These are phyloP conservation scores for Salinomyces thailandicus DNA, from an alignment of 2,329 filamentous ascomycete genomes.

Conservation along the genomic window DNA sequence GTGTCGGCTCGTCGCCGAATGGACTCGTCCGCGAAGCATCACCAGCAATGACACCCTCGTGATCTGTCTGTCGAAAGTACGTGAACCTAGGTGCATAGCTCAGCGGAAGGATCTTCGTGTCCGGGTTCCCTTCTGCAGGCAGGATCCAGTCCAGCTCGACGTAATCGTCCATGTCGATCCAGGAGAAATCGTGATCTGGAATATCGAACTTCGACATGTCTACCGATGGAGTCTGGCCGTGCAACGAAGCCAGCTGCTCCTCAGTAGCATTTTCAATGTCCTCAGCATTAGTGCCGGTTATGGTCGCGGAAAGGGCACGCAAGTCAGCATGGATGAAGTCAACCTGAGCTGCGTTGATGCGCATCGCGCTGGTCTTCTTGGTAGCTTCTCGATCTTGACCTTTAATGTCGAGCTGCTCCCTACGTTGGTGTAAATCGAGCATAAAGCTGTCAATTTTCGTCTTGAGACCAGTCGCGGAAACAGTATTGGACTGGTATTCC, in stretches of 20 bases:
- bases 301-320: constrained; percentile 82
- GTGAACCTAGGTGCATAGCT: constrained; percentile 91
- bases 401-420: constrained; percentile 80
- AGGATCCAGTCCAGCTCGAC: constrained; percentile 95
- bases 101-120: constrained; percentile 87
- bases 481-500: constrained; percentile 64
- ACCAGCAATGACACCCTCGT: constrained; percentile 66
- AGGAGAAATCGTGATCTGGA: constrained; percentile 86
- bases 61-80: constrained; percentile 94
- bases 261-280: constrained; percentile 60
- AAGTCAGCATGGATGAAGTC: constrained; percentile 88
- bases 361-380: constrained; percentile 80
- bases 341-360: constrained; percentile 87
- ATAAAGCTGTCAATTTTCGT: constrained; percentile 94
- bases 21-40: constrained; percentile 74
- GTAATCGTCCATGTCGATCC: constrained; percentile 99
- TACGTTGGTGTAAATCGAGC: constrained; percentile 86
- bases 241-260: constrained; percentile 46
- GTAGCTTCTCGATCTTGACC: constrained; percentile 57
- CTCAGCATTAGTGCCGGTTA: constrained; percentile 67
- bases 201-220: constrained; percentile 85
- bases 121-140: constrained; percentile 77
- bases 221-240: constrained; percentile 41
- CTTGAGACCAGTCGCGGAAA: constrained; percentile 92
- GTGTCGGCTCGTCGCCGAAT: constrained; percentile 87